A percentile compares a stretch with the other conserved stretches of the same genome.
phyloP scores from a whole-genome alignment of 257 asterid species.

The Solanum lycopersicoides region DNA sequence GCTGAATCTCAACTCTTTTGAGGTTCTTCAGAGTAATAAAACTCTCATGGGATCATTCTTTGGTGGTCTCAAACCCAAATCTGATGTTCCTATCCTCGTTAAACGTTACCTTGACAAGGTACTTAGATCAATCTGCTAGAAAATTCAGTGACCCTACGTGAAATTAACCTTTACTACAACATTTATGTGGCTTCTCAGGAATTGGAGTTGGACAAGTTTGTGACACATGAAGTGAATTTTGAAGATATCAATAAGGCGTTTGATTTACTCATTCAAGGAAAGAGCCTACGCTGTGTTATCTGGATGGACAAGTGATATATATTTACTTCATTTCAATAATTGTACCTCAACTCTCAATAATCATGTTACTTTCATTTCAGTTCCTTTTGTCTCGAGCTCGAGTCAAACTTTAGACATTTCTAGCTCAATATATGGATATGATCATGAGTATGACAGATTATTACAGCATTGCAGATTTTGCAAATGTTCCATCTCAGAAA shows the following conservation, averaged over 20 bases:
- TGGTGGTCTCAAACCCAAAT: slow-evolving; percentile 79
- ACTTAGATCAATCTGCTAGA: neutral
- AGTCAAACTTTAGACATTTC: neutral
- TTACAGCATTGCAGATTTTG: neutral
- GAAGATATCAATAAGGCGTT: slow-evolving; percentile 67
- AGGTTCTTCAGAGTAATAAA: slow-evolving; percentile 38
- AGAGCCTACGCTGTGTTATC: slow-evolving; percentile 77
- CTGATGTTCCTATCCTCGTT: slow-evolving; percentile 56
- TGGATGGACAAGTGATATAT: slow-evolving; percentile 66
- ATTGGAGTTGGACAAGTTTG: slow-evolving; percentile 63
- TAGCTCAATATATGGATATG: neutral
- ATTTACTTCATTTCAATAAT: neutral
- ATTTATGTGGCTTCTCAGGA: slow-evolving; percentile 32
- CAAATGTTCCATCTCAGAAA: neutral
- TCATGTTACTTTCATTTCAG: neutral
- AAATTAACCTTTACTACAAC: neutral
- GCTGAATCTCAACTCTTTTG: slow-evolving; percentile 28
- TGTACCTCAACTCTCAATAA: neutral
- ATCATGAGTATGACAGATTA: neutral
- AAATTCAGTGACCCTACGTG: neutral
- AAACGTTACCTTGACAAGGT: slow-evolving; percentile 60
- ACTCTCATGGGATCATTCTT: slow-evolving; percentile 39
- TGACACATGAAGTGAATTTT: slow-evolving; percentile 65
- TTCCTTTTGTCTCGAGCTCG: neutral
- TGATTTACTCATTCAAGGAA: slow-evolving; percentile 51